Evolutionary conservation across 2,329 filamentous ascomycete species (phyloP).

Genomic region (Penicillium sp.): DNA sequence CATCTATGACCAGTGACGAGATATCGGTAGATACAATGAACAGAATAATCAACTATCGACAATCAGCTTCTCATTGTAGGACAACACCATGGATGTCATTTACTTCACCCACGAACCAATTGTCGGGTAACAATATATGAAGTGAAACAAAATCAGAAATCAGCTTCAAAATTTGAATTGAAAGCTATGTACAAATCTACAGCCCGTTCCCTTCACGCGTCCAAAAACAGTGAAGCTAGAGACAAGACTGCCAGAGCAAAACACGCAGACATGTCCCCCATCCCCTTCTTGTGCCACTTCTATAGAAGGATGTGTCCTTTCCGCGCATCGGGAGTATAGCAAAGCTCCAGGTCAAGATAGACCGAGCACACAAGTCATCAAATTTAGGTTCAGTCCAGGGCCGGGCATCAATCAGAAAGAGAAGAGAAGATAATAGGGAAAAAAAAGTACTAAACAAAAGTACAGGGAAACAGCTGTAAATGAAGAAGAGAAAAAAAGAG

Average conservation of each 20-base stretch:
- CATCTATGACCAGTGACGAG: constrained; percentile 2
- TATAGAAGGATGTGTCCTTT: neutral
- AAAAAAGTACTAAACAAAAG: constrained; percentile 11
- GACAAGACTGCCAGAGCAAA: neutral
- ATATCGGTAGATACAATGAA: constrained; percentile 3
- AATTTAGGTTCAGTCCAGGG: constrained; percentile 3
- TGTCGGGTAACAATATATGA: neutral
- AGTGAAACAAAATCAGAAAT: neutral
- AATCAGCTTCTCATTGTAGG: neutral
- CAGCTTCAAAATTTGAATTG: constrained; percentile 22
- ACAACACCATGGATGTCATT: neutral
- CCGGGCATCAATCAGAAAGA: constrained; percentile 7
- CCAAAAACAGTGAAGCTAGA: constrained; percentile 1
- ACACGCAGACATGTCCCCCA: neutral
- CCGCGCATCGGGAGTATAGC: constrained; percentile 4
- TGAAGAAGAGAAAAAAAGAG: constrained; percentile 1
- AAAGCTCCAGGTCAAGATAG: constrained; percentile 4
- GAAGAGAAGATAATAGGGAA: neutral
- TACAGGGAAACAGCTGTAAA: constrained; percentile 22
- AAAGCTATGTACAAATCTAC: constrained; percentile 26
- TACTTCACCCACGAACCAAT: neutral
- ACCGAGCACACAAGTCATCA: constrained; percentile 17
- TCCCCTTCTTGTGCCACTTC: neutral
- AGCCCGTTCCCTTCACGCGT: neutral
- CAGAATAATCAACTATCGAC: neutral